Evolutionary conservation across 148 eudicot genomes (phyloP).

Genomic region (Silene uniflora): DNA sequence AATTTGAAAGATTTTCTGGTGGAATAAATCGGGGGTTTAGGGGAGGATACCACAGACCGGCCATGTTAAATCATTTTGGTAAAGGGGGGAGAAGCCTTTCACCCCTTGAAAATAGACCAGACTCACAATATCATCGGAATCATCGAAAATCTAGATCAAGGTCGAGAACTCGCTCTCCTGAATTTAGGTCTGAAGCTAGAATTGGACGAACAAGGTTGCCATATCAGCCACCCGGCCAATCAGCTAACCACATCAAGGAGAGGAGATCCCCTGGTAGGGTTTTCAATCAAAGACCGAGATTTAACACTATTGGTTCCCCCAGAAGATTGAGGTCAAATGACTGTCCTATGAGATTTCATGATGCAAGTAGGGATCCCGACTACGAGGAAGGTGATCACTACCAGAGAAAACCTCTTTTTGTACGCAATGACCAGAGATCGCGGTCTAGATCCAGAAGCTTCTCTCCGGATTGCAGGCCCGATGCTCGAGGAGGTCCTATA

Average conservation of each 20-base stretch:
- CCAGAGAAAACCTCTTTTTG: constrained; percentile 22
- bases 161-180: constrained; percentile 34
- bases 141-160: constrained; percentile 29
- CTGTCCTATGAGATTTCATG: constrained; percentile 29
- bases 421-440: constrained; percentile 38
- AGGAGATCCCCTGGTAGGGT: constrained; percentile 26
- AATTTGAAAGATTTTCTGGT: constrained; percentile 27
- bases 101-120: constrained; percentile 34
- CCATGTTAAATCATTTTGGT: constrained; percentile 31
- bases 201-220: constrained; percentile 29
- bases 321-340: constrained; percentile 30
- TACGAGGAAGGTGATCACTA: constrained; percentile 19
- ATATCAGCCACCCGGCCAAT: constrained; percentile 21
- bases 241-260: constrained; percentile 23
- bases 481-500: constrained; percentile 38
- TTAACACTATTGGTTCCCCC: constrained; percentile 10
- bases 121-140: constrained; percentile 4
- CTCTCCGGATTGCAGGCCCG: constrained; percentile 57
- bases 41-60: constrained; percentile 41
- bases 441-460: constrained; percentile 62
- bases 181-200: constrained; percentile 29
- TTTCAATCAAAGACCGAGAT: constrained; percentile 25
- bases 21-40: constrained; percentile 41
- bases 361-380: constrained; percentile 24
- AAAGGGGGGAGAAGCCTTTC: constrained; percentile 48